Conservation (phyloP, 1,284 basidiomycete species). For the Moniliophthora roreri region DNA sequence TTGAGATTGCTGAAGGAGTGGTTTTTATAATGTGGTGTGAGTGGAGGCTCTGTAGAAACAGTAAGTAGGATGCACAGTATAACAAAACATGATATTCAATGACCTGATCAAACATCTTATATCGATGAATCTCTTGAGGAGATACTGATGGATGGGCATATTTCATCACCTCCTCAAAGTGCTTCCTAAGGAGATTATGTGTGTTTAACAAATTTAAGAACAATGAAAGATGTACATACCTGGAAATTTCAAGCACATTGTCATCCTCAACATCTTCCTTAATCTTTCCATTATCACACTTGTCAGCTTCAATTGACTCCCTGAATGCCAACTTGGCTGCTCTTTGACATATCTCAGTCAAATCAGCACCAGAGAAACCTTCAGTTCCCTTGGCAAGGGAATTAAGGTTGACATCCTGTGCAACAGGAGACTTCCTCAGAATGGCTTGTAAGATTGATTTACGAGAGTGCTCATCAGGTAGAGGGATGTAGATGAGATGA, state of each 20-base stretch:
- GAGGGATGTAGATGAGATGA: slow-evolving; percentile 90
- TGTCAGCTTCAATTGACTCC: slow-evolving; percentile 92
- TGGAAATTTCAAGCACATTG: slow-evolving; percentile 94
- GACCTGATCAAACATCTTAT: slow-evolving; percentile 88
- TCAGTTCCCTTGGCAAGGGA: slow-evolving; percentile 95
- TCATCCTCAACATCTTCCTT: slow-evolving; percentile 80
- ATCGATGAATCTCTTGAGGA: slow-evolving; percentile 92
- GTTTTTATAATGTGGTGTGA: slow-evolving; percentile 82
- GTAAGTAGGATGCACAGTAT: slow-evolving; percentile 1
- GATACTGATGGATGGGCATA: slow-evolving; percentile 91
- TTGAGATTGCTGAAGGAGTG: slow-evolving; percentile 92
- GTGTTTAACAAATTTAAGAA: slow-evolving; percentile 6
- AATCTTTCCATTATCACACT: slow-evolving; percentile 69
- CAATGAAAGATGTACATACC: slow-evolving; percentile 35
- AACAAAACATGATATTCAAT: slow-evolving; percentile 16
- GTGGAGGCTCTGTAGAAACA: slow-evolving; percentile 68
- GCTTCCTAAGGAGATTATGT: slow-evolving; percentile 52
- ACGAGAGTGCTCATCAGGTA: slow-evolving; percentile 92
- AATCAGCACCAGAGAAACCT: slow-evolving; percentile 98
- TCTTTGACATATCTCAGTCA: slow-evolving; percentile 98
- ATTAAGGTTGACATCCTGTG: slow-evolving; percentile 78
- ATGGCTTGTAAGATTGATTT: slow-evolving; percentile 89
- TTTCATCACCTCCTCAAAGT: slow-evolving; percentile 99
- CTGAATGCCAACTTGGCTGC: slow-evolving; percentile 97
- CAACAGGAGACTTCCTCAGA: slow-evolving; percentile 92